Evolutionary conservation across 2,329 filamentous ascomycete genomes (phyloP).

Genomic region (Exophiala sideris): DNA sequence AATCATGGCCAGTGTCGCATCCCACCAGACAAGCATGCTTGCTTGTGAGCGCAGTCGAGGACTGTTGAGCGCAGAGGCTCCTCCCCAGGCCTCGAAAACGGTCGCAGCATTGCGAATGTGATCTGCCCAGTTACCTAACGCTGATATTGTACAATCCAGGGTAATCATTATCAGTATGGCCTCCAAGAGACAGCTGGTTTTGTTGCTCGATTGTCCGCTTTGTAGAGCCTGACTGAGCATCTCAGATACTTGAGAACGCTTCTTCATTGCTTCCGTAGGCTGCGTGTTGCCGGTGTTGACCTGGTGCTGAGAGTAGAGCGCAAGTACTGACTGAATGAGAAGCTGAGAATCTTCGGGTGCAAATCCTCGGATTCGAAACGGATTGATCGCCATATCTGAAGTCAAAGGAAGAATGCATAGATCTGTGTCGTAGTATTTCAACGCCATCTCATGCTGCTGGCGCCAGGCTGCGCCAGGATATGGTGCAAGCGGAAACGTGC

Average conservation of each 20-base stretch:
- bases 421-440: conserved; percentile 2
- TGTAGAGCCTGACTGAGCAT: background rate
- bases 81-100: background rate
- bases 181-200: background rate
- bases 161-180: background rate
- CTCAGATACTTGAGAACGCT: background rate
- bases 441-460: background rate
- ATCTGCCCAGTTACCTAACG: conserved; percentile 1
- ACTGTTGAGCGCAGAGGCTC: background rate
- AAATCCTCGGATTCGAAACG: background rate
- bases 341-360: background rate
- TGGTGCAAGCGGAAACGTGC: background rate
- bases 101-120: background rate
- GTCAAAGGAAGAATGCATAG: background rate
- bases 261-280: background rate
- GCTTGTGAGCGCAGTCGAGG: conserved; percentile 1
- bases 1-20: background rate
- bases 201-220: background rate
- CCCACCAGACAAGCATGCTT: conserved; percentile 1
- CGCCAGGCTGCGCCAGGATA: background rate
- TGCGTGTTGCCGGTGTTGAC: conserved; percentile 1
- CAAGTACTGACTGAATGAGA: background rate
- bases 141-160: conserved; percentile 1
- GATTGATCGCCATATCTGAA: background rate
- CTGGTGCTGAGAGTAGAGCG: background rate